Evolutionary conservation across 805 yeast species (phyloP).

Genomic region (Metschnikowia matae): DNA sequence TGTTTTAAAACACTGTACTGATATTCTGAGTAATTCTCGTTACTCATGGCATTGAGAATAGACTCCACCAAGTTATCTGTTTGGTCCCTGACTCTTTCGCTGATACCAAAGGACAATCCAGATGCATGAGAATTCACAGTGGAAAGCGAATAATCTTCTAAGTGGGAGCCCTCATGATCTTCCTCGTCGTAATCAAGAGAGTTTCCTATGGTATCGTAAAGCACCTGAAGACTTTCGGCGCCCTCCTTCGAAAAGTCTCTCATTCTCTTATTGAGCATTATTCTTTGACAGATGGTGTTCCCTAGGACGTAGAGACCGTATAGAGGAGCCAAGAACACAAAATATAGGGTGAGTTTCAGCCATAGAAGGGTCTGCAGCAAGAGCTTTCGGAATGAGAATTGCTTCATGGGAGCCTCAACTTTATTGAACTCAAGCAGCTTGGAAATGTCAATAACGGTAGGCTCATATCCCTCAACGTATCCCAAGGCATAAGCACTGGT

Average conservation of each 20-base stretch:
- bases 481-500: slow-evolving; percentile 37
- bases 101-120: neutral
- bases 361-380: slow-evolving; percentile 33
- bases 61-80: slow-evolving; percentile 65
- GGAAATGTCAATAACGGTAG: slow-evolving; percentile 51
- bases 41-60: slow-evolving; percentile 54
- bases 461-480: slow-evolving; percentile 50
- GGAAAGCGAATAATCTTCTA: neutral
- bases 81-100: slow-evolving; percentile 40
- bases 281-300: slow-evolving; percentile 34
- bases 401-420: neutral
- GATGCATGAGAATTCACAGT: neutral
- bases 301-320: slow-evolving; percentile 59
- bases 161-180: neutral
- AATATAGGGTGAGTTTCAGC: slow-evolving; percentile 42
- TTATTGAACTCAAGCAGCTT: slow-evolving; percentile 36
- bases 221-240: slow-evolving; percentile 24
- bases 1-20: slow-evolving; percentile 11
- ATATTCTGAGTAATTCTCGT: slow-evolving; percentile 21
- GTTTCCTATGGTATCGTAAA: slow-evolving; percentile 21
- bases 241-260: slow-evolving; percentile 24
- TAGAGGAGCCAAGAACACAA: slow-evolving; percentile 55
- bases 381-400: neutral
- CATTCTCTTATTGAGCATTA: slow-evolving; percentile 28
- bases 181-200: slow-evolving; percentile 4